Evolutionary conservation across 2,329 filamentous ascomycete genomes (phyloP), one percentile per base, ranked within the genome.

Genomic region (Hyphodiscus sp.): DNA sequence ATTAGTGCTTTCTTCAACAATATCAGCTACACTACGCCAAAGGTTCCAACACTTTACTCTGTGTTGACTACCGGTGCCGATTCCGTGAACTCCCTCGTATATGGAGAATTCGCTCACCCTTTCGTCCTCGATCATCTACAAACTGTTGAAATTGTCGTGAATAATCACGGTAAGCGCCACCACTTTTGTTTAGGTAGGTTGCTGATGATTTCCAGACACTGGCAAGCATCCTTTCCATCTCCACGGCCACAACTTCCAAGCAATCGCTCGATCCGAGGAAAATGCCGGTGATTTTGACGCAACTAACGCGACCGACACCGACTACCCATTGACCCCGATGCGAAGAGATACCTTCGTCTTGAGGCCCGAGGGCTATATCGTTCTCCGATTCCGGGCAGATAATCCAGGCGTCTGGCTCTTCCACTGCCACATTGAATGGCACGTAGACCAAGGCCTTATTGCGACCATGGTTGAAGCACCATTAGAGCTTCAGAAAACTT

Each of bases 371-470:
- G 86, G 87, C 0, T 82, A 87, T 67, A 77, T 86, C 20, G 80
- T 90, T 11, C 65, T 92, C 20, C 75, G 83, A n/a, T 86, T 86
- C 71, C 72, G 73, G 53, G 81, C 84, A 1, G 76, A 87, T 63
- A 88, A 88, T 60, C 82, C 85, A 11, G 84, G 83, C 63, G 73
- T 87, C 20, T 87, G 83, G 83, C 68, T 87, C 3, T 87, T 91
- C 72, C 87, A 91, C 70, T 91, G 87, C 69, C 88, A 92, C 67
- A 85, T 91, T 50, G 86, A 89, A 65, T 92, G 86, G 86, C 86
- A 90, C 65, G 74, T 88, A 53, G 71, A 77, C 1, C 82, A 81
- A 2, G 86, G 86, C n/a, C 74, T 89, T 2, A 73, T 82, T 2
- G 78, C 82, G 20, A 83, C 81, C 1, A 78, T 89, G 58, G 69